Evolutionary conservation across 1,139 yeast species (phyloP).

Genomic region (Spencermartinsiella ligniputridi): DNA sequence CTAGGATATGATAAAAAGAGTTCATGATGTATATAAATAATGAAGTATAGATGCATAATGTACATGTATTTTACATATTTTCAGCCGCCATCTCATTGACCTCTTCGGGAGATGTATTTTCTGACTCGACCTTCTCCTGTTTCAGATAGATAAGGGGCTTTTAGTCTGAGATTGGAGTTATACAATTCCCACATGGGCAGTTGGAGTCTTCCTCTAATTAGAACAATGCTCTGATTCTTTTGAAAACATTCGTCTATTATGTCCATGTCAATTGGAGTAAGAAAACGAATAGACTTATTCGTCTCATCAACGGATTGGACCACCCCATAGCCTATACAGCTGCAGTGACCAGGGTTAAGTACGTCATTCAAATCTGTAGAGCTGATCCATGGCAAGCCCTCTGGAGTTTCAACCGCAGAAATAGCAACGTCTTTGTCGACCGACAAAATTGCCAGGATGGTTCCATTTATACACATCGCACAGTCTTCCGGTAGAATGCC

Average conservation of each 20-base stretch:
- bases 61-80: too few species aligned
- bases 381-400: conserved; percentile 14
- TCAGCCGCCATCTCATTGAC: too few species aligned
- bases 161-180: conserved; percentile 14
- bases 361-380: conserved; percentile 2
- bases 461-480: conserved; percentile 26
- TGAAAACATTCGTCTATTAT: conserved; percentile 12
- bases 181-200: conserved; percentile 46
- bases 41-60: too few species aligned
- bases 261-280: conserved; percentile 46
- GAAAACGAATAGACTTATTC: conserved; percentile 46
- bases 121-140: conserved; percentile 53
- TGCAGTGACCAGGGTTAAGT: conserved; percentile 5
- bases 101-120: conserved; percentile 38
- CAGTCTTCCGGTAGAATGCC: conserved; percentile 28
- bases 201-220: conserved; percentile 66
- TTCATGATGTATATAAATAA: too few species aligned
- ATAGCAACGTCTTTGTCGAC: conserved; percentile 4
- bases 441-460: conserved; percentile 25
- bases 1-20: conserved; percentile 7
- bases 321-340: conserved; percentile 31
- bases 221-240: conserved; percentile 31
- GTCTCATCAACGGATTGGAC: conserved; percentile 48
- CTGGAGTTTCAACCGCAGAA: conserved; percentile 3
- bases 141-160: conserved; percentile 36